Conservation (phyloP, 202 grass and related monocot genomes). For the Saccharum hybrid region DNA sequence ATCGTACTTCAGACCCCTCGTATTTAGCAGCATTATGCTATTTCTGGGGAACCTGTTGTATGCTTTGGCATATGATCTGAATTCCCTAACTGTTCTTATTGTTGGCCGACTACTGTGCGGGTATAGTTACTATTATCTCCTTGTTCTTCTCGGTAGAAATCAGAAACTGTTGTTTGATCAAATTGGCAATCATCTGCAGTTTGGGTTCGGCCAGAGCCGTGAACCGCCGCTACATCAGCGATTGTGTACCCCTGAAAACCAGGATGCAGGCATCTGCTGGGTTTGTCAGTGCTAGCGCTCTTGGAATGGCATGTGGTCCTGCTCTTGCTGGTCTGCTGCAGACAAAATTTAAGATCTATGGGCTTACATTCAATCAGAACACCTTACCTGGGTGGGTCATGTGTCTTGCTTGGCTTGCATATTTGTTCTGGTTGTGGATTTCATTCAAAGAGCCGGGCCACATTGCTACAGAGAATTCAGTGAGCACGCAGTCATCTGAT, state of each 20-base stretch:
- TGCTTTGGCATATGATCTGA: conserved; percentile 84
- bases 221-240: conserved; percentile 92
- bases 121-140: conserved; percentile 47
- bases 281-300: conserved; percentile 94
- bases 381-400: conserved; percentile 92
- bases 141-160: neutral
- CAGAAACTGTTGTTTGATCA: neutral
- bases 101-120: conserved; percentile 80
- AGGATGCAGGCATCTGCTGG: conserved; percentile 85
- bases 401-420: conserved; percentile 67
- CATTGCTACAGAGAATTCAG: conserved; percentile 37
- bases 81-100: conserved; percentile 70
- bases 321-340: conserved; percentile 82
- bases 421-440: conserved; percentile 80
- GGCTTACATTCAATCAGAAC: conserved; percentile 76
- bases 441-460: conserved; percentile 75
- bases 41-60: conserved; percentile 82
- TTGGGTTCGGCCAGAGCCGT: conserved; percentile 93
- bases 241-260: conserved; percentile 82
- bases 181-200: conserved; percentile 47
- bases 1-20: conserved; percentile 84
- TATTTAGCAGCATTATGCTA: conserved; percentile 92
- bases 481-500: conserved; percentile 41
- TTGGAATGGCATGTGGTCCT: conserved; percentile 94
- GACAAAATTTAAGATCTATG: conserved; percentile 71